Percentiles rank a stretch among this genome's conserved stretches.
These are phyloP conservation scores for Trypanosoma brucei DNA, from an alignment of 208 protist species.

Conservation along the genomic window DNA sequence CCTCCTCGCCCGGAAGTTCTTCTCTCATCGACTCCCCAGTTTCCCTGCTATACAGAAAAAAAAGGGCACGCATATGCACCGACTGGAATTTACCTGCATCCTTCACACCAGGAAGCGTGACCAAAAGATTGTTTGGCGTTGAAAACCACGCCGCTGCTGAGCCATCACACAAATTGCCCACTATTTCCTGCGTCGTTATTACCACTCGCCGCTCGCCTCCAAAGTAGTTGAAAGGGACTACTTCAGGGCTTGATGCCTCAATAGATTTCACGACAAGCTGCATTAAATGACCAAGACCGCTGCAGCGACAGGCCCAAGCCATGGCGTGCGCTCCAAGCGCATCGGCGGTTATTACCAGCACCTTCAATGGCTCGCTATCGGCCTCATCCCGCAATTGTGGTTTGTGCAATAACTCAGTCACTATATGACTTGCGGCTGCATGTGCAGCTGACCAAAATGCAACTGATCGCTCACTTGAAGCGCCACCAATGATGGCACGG, in stretches of 20 bases:
- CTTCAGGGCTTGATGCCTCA: neutral
- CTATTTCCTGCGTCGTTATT: constrained; percentile 48
- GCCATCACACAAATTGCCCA: constrained; percentile 19
- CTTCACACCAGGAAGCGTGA: constrained; percentile 72
- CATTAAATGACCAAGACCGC: constrained; percentile 37
- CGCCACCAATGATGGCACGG: constrained; percentile 33
- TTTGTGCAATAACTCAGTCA: constrained; percentile 13
- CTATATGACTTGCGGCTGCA: constrained; percentile 50
- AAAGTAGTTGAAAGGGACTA: constrained; percentile 29
- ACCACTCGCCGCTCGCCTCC: constrained; percentile 36
- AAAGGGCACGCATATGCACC: constrained; percentile 61
- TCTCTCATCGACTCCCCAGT: neutral
- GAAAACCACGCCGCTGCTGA: constrained; percentile 39
- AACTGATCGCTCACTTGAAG: constrained; percentile 10
- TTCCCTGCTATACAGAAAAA: constrained; percentile 34
- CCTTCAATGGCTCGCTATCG: constrained; percentile 12
- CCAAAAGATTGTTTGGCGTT: constrained; percentile 29
- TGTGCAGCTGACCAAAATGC: constrained; percentile 53
- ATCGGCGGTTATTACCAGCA: constrained; percentile 53
- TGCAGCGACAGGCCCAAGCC: constrained; percentile 69
- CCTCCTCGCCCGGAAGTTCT: neutral
- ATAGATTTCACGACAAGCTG: constrained; percentile 30
- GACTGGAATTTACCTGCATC: constrained; percentile 62
- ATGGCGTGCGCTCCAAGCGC: constrained; percentile 68
- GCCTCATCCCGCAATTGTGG: neutral